Percentiles rank a stretch among this genome's conserved stretches.
Evolutionary conservation across 2,329 filamentous ascomycete genomes (phyloP).

Genomic region (Pseudogymnoascus sp.): DNA sequence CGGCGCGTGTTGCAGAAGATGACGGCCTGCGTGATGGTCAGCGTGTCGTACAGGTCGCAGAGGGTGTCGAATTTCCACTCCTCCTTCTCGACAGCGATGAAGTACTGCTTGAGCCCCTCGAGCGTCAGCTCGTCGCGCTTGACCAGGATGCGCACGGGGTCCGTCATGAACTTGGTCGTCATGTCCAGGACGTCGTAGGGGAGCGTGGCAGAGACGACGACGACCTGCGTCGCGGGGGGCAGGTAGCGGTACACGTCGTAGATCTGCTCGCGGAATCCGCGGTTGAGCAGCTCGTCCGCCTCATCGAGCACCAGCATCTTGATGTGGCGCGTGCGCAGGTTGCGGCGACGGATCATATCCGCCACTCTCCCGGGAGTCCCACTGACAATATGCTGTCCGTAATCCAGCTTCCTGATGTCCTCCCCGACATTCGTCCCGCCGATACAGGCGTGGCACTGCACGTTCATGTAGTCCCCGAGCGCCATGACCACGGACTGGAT

Average conservation of each 20-base stretch:
- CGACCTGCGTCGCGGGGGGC: constrained; percentile 94
- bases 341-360: constrained; percentile 71
- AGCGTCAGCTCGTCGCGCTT: constrained; percentile 98
- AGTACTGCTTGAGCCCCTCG: constrained; percentile 97
- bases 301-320: constrained; percentile 74
- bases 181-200: constrained; percentile 98
- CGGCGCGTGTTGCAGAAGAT: constrained; percentile 99
- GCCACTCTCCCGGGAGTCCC: constrained; percentile 93
- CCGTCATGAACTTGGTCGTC: constrained; percentile 99
- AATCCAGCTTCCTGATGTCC: constrained; percentile 94
- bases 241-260: constrained; percentile 98
- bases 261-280: constrained; percentile 95
- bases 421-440: constrained; percentile 96
- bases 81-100: constrained; percentile 98
- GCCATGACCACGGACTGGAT: constrained; percentile 98
- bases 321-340: constrained; percentile 64
- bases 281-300: constrained; percentile 74
- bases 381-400: constrained; percentile 95
- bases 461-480: constrained; percentile 99
- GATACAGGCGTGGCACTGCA: constrained; percentile 97
- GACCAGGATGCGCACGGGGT: constrained; percentile 90
- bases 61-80: constrained; percentile 99
- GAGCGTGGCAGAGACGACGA: constrained; percentile 91
- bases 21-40: constrained; percentile 97
- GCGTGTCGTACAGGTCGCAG: constrained; percentile 95